These are phyloP conservation scores for Trifolium pratense DNA, from an alignment of 306 rosid genomes.

Conservation along the genomic window DNA sequence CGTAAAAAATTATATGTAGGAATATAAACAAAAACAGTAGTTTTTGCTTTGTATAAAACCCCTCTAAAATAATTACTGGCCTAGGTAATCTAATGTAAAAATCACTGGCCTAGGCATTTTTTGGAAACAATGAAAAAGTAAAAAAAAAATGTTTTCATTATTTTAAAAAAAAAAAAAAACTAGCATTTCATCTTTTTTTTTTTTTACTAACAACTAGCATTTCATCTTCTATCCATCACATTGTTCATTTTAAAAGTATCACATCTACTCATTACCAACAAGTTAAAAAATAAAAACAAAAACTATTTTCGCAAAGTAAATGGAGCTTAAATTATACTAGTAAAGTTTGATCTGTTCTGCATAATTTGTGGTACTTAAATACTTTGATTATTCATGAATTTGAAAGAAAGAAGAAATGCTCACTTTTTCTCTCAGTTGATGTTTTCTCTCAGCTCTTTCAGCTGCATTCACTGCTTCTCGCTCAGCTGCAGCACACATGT, in stretches of 20 bases:
- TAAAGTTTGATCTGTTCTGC: neutral
- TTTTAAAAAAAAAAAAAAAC: too few species aligned
- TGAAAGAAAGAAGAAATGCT: constrained; percentile 36
- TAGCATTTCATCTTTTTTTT: too few species aligned
- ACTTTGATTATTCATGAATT: neutral
- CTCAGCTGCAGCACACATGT: constrained; percentile 67
- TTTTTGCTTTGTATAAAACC: neutral
- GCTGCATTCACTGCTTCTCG: constrained; percentile 93
- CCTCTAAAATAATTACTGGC: neutral
- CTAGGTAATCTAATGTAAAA: neutral
- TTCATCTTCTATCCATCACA: too few species aligned
- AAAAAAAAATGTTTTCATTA: too few species aligned
- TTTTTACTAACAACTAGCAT: too few species aligned
- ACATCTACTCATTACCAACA: too few species aligned
- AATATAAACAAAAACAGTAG: neutral
- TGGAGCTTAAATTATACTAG: neutral
- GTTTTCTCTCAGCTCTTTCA: constrained; percentile 93
- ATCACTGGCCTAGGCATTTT: neutral
- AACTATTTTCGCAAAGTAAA: too few species aligned
- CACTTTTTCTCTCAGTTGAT: constrained; percentile 81
- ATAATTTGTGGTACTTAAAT: constrained; percentile 23
- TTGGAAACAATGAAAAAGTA: too few species aligned
- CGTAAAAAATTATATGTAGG: too few species aligned
- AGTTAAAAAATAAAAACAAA: too few species aligned
- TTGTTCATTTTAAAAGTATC: too few species aligned